These are phyloP conservation scores for Solanum pennellii DNA, from an alignment of 257 asterid species.

Conservation along the genomic window DNA sequence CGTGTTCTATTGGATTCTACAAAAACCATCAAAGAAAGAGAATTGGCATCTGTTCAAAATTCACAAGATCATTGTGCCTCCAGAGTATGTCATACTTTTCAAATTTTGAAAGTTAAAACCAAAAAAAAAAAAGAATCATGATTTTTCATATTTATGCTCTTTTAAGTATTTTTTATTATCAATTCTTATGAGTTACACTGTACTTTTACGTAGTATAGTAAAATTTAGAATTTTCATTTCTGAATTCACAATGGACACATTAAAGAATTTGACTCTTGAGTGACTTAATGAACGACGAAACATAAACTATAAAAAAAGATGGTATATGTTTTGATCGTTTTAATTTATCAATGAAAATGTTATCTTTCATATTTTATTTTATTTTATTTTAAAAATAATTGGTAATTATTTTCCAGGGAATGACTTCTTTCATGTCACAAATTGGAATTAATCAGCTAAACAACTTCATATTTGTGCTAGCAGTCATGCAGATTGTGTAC, in stretches of 20 bases:
- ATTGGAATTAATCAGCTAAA: constrained; percentile 59
- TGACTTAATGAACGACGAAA: too few relatives aligned
- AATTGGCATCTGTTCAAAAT: constrained; percentile 15
- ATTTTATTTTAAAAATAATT: background rate
- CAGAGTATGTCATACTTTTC: constrained; percentile 14
- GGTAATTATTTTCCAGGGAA: constrained; percentile 24
- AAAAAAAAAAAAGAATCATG: background rate
- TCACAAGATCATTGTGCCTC: constrained; percentile 45
- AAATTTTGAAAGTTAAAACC: background rate
- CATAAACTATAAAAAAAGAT: too few relatives aligned
- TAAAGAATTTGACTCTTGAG: background rate
- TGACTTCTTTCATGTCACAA: constrained; percentile 49
- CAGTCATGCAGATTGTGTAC: constrained; percentile 64
- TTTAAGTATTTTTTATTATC: background rate
- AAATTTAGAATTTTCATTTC: background rate
- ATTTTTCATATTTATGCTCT: background rate
- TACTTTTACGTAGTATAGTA: background rate
- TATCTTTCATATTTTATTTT: background rate
- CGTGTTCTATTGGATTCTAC: background rate
- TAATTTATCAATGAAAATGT: background rate
- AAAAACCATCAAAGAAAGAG: constrained; percentile 15
- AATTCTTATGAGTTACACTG: background rate
- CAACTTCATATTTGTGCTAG: constrained; percentile 64
- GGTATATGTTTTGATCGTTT: background rate
- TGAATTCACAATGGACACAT: background rate